These are phyloP conservation scores for Blakeslea trispora DNA, from an alignment of 371 early-diverging fungal species.

Conservation along the genomic window DNA sequence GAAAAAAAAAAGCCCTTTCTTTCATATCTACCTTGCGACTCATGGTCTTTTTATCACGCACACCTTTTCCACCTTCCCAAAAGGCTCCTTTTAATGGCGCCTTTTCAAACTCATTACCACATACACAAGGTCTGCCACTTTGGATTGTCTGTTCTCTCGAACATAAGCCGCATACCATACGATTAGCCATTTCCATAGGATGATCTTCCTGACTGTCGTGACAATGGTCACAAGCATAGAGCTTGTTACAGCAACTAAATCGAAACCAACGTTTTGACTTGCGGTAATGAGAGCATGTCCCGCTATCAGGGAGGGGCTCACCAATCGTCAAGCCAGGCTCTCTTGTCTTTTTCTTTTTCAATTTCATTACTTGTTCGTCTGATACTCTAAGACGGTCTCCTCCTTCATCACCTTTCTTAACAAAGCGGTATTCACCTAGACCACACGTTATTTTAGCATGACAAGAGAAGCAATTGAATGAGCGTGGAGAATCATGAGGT, in stretches of 20 bases:
- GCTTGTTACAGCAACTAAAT: slow-evolving; percentile 82
- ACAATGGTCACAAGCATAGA: slow-evolving; percentile 94
- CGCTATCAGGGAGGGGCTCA: slow-evolving; percentile 78
- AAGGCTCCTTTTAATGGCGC: slow-evolving; percentile 55
- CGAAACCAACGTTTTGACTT: slow-evolving; percentile 96
- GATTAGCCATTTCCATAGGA: slow-evolving; percentile 66
- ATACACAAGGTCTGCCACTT: slow-evolving; percentile 49
- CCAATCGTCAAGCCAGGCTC: slow-evolving; percentile 62
- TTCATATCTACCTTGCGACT: slow-evolving; percentile 68
- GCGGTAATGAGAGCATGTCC: slow-evolving; percentile 92
- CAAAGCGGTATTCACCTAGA: slow-evolving; percentile 53
- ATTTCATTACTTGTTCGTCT: slow-evolving; percentile 30
- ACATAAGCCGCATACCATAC: slow-evolving; percentile 95
- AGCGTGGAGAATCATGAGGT: slow-evolving; percentile 35
- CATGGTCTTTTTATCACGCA: slow-evolving; percentile 80
- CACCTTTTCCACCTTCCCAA: slow-evolving; percentile 98
- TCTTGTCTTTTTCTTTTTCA: slow-evolving; percentile 50
- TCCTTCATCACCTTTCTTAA: slow-evolving; percentile 48
- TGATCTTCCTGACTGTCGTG: slow-evolving; percentile 86
- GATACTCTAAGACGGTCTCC: slow-evolving; percentile 37
- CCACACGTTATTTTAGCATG: slow-evolving; percentile 48
- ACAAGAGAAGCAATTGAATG: slow-evolving; percentile 58
- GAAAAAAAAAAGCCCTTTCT: neutral
- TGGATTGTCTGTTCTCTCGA: slow-evolving; percentile 79
- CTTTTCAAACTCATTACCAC: slow-evolving; percentile 71